Evolutionary conservation across 2,329 filamentous ascomycete genomes (phyloP), one percentile per base, ranked within the genome.

Genomic region (Verticillium albo-atrum): DNA sequence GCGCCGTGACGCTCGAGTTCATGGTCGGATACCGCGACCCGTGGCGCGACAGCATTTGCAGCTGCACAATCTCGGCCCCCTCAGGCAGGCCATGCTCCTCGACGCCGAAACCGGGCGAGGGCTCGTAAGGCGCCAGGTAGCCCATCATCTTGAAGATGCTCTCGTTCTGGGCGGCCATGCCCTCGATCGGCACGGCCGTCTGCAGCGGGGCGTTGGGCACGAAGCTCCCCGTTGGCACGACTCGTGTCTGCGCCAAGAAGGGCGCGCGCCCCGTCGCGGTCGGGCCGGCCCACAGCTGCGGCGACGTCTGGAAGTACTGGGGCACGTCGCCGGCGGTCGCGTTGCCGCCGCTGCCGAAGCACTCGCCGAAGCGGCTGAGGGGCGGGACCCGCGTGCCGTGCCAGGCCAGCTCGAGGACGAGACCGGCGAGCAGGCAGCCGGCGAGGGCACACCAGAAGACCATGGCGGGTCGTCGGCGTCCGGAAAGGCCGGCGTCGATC

Each of bases 81-180:
- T 77, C 71, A 1, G 89, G 89, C 17, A 91, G 71, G 3, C 88
- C 79, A 66, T 88, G 89, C 72, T 93, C 90, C 17, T 88, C 77
- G 0, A 90, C 88, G 3, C 90, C 90, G 63, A 92, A 92, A 1
- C 90, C 90, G 0, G 88, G 83, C 58, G 88, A 86, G 0, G 89
- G 86, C 62, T 83, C 84, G 71, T 92, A 92, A 3, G 89, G 88
- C 42, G 85, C 86, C 30, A 92, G 72, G 62, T 87, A 82, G 6
- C 87, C 90, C 79, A 90, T 87, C 68, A 87, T 77, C 62, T 86
- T 80, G 72, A 91, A 92, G 66, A 92, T 89, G 72, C 84, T 89
- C 64, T 80, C 75, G 67, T 87, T 83, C 28, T 81, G 74, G 2
- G 74, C 72, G 54, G 80, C 79, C 73, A 79, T 78, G 27, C 87